Conservation (phyloP, 2,329 filamentous ascomycete species). For the Aspergillus sp. region DNA sequence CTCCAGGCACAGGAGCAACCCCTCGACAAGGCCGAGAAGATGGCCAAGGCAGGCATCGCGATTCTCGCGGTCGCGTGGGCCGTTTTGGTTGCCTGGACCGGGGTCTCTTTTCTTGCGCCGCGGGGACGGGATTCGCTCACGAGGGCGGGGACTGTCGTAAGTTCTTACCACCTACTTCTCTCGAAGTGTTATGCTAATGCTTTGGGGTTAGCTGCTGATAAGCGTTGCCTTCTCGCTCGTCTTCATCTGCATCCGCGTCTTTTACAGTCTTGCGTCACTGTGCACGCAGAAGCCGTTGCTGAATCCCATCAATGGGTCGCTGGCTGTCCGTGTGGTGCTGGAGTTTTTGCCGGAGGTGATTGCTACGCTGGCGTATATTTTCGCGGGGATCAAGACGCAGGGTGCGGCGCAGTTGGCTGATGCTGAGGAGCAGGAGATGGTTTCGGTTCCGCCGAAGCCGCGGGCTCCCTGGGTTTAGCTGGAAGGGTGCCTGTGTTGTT, state of each 20-base stretch:
- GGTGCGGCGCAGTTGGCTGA: conserved; percentile 1
- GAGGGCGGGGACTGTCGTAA: neutral
- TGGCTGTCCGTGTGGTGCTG: conserved; percentile 24
- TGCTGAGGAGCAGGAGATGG: conserved; percentile 2
- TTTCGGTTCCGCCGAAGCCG: neutral
- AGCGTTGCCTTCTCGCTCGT: conserved; percentile 10
- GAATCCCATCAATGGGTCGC: conserved; percentile 20
- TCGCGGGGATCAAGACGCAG: conserved; percentile 23
- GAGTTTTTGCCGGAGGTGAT: conserved; percentile 27
- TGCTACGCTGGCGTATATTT: conserved; percentile 15
- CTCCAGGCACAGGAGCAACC: conserved; percentile 11
- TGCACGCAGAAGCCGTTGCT: conserved; percentile 17
- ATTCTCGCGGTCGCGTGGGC: conserved; percentile 14
- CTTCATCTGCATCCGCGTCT: conserved; percentile 24
- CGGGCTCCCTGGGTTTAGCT: conserved; percentile 2
- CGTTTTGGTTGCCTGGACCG: conserved; percentile 9
- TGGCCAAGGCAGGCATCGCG: conserved; percentile 14
- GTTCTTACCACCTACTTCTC: neutral
- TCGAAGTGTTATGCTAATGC: neutral
- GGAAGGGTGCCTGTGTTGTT: neutral
- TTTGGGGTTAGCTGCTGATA: neutral
- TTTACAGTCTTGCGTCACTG: conserved; percentile 23
- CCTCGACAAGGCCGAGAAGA: conserved; percentile 10
- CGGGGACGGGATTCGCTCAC: neutral
- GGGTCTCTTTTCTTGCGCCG: conserved; percentile 5